These are phyloP conservation scores for Blastobotrys arbuscula DNA, from an alignment of 1,139 yeast genomes.

Conservation along the genomic window DNA sequence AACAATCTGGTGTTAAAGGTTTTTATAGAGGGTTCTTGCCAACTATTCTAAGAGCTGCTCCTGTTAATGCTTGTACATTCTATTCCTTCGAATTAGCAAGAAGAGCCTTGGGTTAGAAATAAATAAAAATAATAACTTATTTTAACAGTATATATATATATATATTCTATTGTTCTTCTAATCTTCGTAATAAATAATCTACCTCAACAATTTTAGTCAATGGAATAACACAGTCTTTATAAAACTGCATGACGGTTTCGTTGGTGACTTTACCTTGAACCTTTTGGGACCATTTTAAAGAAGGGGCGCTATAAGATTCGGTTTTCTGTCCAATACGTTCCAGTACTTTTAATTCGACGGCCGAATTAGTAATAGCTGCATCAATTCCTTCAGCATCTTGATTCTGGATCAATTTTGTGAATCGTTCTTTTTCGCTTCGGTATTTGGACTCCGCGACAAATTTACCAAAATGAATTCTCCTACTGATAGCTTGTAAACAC, in stretches of 20 bases:
- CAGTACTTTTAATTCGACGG: slow-evolving; percentile 79
- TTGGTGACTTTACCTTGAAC: slow-evolving; percentile 77
- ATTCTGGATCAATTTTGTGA: slow-evolving; percentile 56
- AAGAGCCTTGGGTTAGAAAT: slow-evolving; percentile 24
- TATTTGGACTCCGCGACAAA: slow-evolving; percentile 96
- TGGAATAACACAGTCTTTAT: slow-evolving; percentile 85
- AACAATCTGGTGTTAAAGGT: slow-evolving; percentile 59
- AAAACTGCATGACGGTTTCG: slow-evolving; percentile 71
- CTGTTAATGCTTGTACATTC: slow-evolving; percentile 95
- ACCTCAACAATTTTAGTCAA: slow-evolving; percentile 92
- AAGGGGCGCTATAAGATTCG: slow-evolving; percentile 83
- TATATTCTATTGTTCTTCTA: slow-evolving; percentile 45
- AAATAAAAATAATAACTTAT: neutral
- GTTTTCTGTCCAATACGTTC: slow-evolving; percentile 76
- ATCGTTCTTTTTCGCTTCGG: slow-evolving; percentile 57
- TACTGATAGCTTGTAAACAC: slow-evolving; percentile 78
- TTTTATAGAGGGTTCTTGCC: slow-evolving; percentile 87
- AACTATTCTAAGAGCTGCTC: slow-evolving; percentile 90
- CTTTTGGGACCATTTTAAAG: slow-evolving; percentile 59
- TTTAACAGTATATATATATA: slow-evolving; percentile 2
- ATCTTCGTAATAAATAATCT: slow-evolving; percentile 76
- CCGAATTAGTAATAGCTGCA: slow-evolving; percentile 74
- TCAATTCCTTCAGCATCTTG: slow-evolving; percentile 71
- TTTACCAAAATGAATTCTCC: slow-evolving; percentile 94
- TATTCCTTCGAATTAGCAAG: slow-evolving; percentile 85